Evolutionary conservation across 1,139 yeast species (phyloP), one percentile per base, ranked within the genome.

Genomic region (Debaryomycetaceae sp.): DNA sequence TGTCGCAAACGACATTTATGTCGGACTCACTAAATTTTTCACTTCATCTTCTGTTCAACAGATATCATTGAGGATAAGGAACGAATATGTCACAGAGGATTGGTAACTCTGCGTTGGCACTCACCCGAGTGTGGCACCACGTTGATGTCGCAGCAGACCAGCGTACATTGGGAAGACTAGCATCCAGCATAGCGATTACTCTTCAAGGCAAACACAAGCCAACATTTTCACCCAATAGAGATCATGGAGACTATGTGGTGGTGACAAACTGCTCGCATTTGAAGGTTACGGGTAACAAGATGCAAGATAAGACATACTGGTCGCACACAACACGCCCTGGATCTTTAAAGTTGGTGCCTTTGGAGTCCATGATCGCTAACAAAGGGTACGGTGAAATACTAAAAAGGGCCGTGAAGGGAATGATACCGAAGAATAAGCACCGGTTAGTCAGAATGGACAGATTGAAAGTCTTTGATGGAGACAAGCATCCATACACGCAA

Each of bases 161-260:
- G 37, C 80, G 99, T 59, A 84, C 97, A 0, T 70, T 95, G 42
- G 99, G 99, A 63, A 85, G 99, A 59, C 68, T 95, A 47, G 99
- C 99, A 2, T 76, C 96, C 1, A 78, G 84, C 48, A 89, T 93
- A 47, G 98, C 99, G 34, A 72, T 82, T 34, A 84, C 95, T 0
- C 76, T 95, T 43, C 90, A 88, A 71, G 99, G 99, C 14, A 95
- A 95, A 65, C 98, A 93, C 69, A 93, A 93, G 71, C 99, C 99
- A 6, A 81, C 90, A 0, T 86, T 70, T 55, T 87, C 91, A 52
- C 68, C 78, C 55, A 62, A 79, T 57, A 75, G 84, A 62, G 99
- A 93, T 68, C 83, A 85, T 54, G 99, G 99, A 9, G 99, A 93
- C 66, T 93, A 91, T 59, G 97, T 93, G 14, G 98, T 93, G 14